Percentiles rank a stretch among this genome's conserved stretches.
These are phyloP conservation scores for Russula foetens DNA, from an alignment of 768 basidiomycete genomes.

Conservation along the genomic window DNA sequence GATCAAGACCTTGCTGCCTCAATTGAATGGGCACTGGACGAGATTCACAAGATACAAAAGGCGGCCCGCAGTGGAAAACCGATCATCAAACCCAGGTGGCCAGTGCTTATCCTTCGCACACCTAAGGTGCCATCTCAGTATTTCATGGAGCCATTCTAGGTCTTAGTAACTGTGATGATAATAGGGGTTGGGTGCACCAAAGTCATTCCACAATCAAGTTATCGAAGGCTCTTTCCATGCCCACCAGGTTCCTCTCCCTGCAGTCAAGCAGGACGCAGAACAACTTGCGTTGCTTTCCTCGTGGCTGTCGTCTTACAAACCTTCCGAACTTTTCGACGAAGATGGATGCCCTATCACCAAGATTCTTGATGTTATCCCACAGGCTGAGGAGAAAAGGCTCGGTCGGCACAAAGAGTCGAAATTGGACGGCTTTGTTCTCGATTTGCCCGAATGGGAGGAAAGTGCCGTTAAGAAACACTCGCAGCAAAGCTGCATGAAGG, in stretches of 20 bases:
- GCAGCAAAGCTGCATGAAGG: conserved; percentile 74
- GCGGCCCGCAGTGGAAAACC: conserved; percentile 72
- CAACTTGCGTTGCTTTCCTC: conserved; percentile 55
- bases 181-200: conserved; percentile 61
- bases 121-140: conserved; percentile 50
- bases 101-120: conserved; percentile 80
- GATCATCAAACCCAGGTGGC: conserved; percentile 37
- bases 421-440: conserved; percentile 42
- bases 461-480: conserved; percentile 44
- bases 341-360: conserved; percentile 45
- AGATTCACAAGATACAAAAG: conserved; percentile 69
- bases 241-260: conserved; percentile 84
- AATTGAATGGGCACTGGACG: conserved; percentile 40
- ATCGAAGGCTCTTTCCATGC: conserved; percentile 79
- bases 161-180: background rate
- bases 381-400: background rate
- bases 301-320: conserved; percentile 71
- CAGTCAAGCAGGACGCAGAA: conserved; percentile 51
- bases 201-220: conserved; percentile 53
- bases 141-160: background rate
- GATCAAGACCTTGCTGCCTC: conserved; percentile 75
- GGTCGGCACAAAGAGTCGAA: background rate
- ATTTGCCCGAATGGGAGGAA: conserved; percentile 56
- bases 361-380: conserved; percentile 32
- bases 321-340: conserved; percentile 54